Base-by-base conservation (phyloP, 208 protist species). In the Acanthamoeba rhysodes region DNA sequence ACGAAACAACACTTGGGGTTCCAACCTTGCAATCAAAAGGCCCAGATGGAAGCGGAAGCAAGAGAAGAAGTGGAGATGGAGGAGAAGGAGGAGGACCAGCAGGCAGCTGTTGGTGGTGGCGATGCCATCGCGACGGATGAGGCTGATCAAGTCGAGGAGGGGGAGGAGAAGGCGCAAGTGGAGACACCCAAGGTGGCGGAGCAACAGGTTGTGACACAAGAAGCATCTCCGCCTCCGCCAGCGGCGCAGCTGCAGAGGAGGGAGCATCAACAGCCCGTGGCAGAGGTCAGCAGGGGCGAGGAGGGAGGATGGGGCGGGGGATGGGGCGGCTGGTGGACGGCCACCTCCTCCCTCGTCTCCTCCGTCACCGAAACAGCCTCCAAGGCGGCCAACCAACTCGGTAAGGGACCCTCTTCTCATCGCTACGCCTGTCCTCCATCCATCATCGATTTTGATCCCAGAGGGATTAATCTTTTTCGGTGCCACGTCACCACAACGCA, bases 261-360 rank as follows among this genome's bases (percentile, higher is more conserved):
- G 59, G 59, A 59, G 55, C 1, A 59, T 7, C 55, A 59, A 22
- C 55, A 59, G 55, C 55, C 55, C 18, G 55, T 66, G 59, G 59
- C 22, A 66, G 59, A 22, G 66, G 34, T 2, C 74, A 84, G 41
- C 16, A 53, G 7, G 22, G 41, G 37, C 45, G 74, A 53, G 41
- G 74, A 27, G 9, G 74, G 74, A 84, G 41, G 74, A 34, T 84
- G 74, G 74, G 74, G 74, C 24, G 74, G 74, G 1, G 66, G 66
- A 2, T 84, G 74, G 74, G 74, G 74, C 74, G 74, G 74, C 74
- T 84, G 74, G 74, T 84, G 74, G 74, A 84, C 74, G 22, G 74
- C 74, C 74, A 84, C 74, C 20, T 84, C 74, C 24, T 84, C 74
- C 18, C 20, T 84, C 0, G 74, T 84, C 22, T 55, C 74, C 45